A percentile compares a stretch with the other conserved stretches of the same genome.
Evolutionary conservation across 805 yeast genomes (phyloP).

Genomic region (Lipomyces sp.): DNA sequence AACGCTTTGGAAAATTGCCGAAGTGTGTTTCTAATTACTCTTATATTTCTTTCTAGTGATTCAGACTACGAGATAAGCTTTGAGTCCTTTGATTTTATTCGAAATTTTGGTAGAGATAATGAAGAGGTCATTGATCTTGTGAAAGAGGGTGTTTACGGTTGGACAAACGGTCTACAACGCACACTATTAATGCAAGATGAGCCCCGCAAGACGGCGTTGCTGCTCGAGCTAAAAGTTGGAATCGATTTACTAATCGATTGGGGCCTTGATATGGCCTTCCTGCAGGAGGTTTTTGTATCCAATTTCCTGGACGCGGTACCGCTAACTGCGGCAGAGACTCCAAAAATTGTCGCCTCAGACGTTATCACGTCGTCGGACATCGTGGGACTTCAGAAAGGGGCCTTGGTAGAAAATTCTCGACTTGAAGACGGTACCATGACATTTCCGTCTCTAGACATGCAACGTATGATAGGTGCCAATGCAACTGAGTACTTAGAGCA

Average conservation of each 20-base stretch:
- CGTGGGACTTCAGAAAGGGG: slow-evolving; percentile 2
- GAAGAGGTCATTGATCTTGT: slow-evolving; percentile 30
- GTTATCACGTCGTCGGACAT: slow-evolving; percentile 5
- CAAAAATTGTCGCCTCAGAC: slow-evolving; percentile 12
- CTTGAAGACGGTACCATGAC: slow-evolving; percentile 3
- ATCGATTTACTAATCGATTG: slow-evolving; percentile 27
- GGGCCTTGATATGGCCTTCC: slow-evolving; percentile 19
- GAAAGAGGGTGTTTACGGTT: slow-evolving; percentile 38
- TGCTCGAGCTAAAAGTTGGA: slow-evolving; percentile 18
- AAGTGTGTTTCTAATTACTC: slow-evolving; percentile 48
- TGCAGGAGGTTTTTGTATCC: slow-evolving; percentile 26
- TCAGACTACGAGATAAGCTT: slow-evolving; percentile 20
- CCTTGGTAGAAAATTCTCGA: not conserved
- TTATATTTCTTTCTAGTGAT: slow-evolving; percentile 40
- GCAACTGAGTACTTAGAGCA: slow-evolving; percentile 15
- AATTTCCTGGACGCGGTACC: slow-evolving; percentile 15
- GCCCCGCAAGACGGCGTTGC: slow-evolving; percentile 3
- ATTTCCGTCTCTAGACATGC: slow-evolving; percentile 23
- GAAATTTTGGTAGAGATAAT: slow-evolving; percentile 18
- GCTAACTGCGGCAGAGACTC: slow-evolving; percentile 6
- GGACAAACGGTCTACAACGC: slow-evolving; percentile 43
- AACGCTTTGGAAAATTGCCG: slow-evolving; percentile 48
- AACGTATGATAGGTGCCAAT: slow-evolving; percentile 14
- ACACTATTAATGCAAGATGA: slow-evolving; percentile 41
- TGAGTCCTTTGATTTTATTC: slow-evolving; percentile 15